A percentile compares a stretch with the other conserved stretches of the same genome.
Evolutionary conservation across 2,329 filamentous ascomycete genomes (phyloP).

Genomic region (Aspergillus ibericus): DNA sequence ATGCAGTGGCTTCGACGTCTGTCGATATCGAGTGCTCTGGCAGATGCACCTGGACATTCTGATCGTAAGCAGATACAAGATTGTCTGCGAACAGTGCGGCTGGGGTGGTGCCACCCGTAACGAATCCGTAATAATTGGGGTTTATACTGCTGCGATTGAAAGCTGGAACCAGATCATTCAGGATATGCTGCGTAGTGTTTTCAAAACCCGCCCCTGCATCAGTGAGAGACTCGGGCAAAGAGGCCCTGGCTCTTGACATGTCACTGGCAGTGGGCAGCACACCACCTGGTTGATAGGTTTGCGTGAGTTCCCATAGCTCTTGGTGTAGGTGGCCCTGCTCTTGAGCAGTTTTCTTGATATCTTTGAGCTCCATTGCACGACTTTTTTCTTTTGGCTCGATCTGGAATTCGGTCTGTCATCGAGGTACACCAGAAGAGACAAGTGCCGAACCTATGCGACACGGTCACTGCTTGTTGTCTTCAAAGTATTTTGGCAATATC

Average conservation of each 20-base stretch:
- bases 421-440: background rate
- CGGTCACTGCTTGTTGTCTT: background rate
- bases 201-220: constrained; percentile 33
- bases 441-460: background rate
- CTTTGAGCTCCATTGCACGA: constrained; percentile 15
- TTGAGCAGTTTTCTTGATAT: constrained; percentile 7
- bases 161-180: constrained; percentile 49
- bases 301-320: constrained; percentile 32
- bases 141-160: constrained; percentile 67
- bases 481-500: background rate
- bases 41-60: constrained; percentile 82
- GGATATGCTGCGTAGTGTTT: constrained; percentile 38
- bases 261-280: constrained; percentile 34
- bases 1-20: constrained; percentile 70
- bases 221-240: constrained; percentile 32
- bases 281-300: constrained; percentile 28
- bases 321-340: constrained; percentile 25
- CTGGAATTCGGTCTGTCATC: background rate
- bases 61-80: constrained; percentile 76
- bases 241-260: constrained; percentile 34
- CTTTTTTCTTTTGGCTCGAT: no score
- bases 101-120: constrained; percentile 78
- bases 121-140: constrained; percentile 80
- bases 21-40: constrained; percentile 73
- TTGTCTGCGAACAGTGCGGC: constrained; percentile 81